A percentile compares a stretch with the other conserved stretches of the same genome.
phyloP scores from a whole-genome alignment of 73 alveolate species.

The Paramecium caudatum region DNA sequence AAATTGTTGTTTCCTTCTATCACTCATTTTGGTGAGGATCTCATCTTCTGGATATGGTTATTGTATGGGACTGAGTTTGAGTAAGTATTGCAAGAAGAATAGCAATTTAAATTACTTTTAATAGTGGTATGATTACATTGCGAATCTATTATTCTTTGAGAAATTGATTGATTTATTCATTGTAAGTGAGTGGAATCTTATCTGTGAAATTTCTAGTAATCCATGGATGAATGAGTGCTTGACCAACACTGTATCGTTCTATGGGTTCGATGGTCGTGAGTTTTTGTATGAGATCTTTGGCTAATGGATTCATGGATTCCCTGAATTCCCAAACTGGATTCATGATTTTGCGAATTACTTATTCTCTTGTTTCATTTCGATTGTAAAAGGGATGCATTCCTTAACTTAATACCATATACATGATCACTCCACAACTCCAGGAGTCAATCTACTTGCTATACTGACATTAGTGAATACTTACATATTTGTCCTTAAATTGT shows the following conservation, averaged over 20 bases:
- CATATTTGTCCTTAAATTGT: slow-evolving; percentile 76
- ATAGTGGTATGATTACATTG: background rate
- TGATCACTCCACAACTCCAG: slow-evolving; percentile 89
- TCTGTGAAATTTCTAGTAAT: slow-evolving; percentile 86
- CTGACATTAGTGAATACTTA: slow-evolving; percentile 15
- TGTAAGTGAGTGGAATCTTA: slow-evolving; percentile 83
- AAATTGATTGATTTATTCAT: slow-evolving; percentile 80
- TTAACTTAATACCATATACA: slow-evolving; percentile 80
- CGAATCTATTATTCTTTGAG: slow-evolving; percentile 76
- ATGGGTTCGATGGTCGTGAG: slow-evolving; percentile 83
- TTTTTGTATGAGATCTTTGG: slow-evolving; percentile 86
- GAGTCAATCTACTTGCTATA: slow-evolving; percentile 89
- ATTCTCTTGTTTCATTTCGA: slow-evolving; percentile 78
- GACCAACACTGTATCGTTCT: slow-evolving; percentile 88
- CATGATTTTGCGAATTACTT: slow-evolving; percentile 77
- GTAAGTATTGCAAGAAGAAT: background rate
- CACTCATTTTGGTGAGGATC: slow-evolving; percentile 5
- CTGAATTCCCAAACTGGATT: slow-evolving; percentile 72
- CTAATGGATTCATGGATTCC: slow-evolving; percentile 77
- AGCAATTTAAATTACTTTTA: background rate
- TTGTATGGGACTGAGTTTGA: background rate
- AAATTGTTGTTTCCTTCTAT: background rate
- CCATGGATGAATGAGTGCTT: slow-evolving; percentile 95
- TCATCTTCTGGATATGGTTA: slow-evolving; percentile 38
- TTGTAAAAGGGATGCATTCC: slow-evolving; percentile 89